Percentiles rank a stretch among this genome's conserved stretches.
These are phyloP conservation scores for Venturia asperata DNA, from an alignment of 2,329 filamentous ascomycete genomes.

Conservation along the genomic window DNA sequence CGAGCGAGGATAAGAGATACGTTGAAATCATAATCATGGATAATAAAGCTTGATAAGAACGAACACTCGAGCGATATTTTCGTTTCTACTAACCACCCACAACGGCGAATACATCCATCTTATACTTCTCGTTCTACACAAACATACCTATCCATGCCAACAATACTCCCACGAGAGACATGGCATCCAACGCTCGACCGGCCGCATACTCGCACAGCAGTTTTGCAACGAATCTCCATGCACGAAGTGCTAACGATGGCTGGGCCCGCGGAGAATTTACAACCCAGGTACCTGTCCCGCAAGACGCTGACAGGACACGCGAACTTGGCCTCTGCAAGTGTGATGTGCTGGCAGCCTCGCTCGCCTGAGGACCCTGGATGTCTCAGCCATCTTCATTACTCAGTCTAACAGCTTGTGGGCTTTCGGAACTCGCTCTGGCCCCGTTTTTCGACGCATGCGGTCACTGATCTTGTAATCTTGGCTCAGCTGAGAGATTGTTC, in stretches of 20 bases:
- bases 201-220: not conserved
- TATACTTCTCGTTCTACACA: not conserved
- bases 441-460: not conserved
- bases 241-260: not conserved
- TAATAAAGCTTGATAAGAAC: not conserved
- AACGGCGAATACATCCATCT: not conserved
- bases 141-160: not conserved
- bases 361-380: not conserved
- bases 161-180: not conserved
- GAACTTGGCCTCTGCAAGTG: not conserved
- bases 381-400: not conserved
- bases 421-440: not conserved
- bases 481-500: not conserved
- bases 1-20: not conserved
- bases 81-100: not conserved
- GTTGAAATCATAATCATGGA: not conserved
- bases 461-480: not conserved
- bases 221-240: not conserved
- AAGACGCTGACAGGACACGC: not conserved
- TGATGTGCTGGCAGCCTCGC: constrained; percentile 3
- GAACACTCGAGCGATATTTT: not conserved
- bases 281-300: not conserved
- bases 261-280: not conserved
- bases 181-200: not conserved
- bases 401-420: not conserved